Percentiles rank a stretch among this genome's conserved stretches.
Conservation (phyloP, 106 monocot species). For the Dendrobium huoshanense region DNA sequence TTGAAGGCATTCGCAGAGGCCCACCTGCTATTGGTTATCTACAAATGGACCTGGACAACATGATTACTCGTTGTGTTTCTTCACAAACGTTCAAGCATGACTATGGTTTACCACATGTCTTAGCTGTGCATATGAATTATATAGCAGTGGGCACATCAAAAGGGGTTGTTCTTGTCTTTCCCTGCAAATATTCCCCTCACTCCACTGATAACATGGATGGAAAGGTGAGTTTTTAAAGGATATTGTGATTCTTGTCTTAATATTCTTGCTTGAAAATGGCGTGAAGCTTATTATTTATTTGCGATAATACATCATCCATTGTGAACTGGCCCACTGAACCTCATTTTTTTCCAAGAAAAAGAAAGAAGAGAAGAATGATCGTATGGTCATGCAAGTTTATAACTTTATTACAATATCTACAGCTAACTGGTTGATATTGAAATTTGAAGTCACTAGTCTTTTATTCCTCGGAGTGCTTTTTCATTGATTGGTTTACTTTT, state of each 20-base stretch:
- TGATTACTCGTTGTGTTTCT: conserved; percentile 60
- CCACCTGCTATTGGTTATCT: conserved; percentile 92
- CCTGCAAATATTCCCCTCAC: conserved; percentile 79
- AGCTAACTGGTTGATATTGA: not conserved
- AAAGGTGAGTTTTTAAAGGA: conserved; percentile 43
- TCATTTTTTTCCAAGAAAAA: not conserved
- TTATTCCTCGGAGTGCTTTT: not conserved
- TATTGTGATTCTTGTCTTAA: not conserved
- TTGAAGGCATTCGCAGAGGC: conserved; percentile 78
- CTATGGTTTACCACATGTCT: conserved; percentile 67
- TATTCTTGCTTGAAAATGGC: not conserved
- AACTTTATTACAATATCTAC: not conserved
- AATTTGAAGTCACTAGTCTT: not conserved
- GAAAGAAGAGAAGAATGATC: not conserved
- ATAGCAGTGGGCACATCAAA: conserved; percentile 79
- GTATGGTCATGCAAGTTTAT: not conserved
- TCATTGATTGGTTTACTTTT: not conserved
- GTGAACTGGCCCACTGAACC: not conserved
- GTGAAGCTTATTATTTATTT: not conserved
- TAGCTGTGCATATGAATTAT: conserved; percentile 72
- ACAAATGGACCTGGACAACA: conserved; percentile 89
- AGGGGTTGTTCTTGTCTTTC: conserved; percentile 59
- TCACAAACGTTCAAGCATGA: conserved; percentile 60
- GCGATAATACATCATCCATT: not conserved
- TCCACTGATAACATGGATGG: conserved; percentile 62